Conservation (phyloP, 139 green algal genomes). For the Volvox africanus region DNA sequence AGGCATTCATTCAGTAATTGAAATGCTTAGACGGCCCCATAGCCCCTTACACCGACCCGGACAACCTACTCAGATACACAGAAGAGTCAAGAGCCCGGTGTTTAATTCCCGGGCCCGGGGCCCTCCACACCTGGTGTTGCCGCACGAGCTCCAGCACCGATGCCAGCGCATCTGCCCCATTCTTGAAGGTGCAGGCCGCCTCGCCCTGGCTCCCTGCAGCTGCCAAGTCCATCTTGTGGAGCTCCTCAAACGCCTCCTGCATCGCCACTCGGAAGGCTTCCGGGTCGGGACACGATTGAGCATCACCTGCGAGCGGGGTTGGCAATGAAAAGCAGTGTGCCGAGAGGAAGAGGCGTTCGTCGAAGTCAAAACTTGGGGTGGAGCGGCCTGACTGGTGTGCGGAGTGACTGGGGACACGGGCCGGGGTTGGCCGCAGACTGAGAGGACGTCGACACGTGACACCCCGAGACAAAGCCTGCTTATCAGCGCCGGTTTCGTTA, state of each 20-base stretch:
- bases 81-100: too few relatives aligned
- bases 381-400: too few relatives aligned
- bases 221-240: conserved; percentile 57
- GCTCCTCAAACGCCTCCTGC: conserved; percentile 64
- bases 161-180: conserved; percentile 80
- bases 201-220: not conserved
- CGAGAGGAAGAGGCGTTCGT: not conserved
- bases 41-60: too few relatives aligned
- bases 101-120: not conserved
- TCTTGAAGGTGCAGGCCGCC: conserved; percentile 47
- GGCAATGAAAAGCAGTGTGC: not conserved
- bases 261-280: conserved; percentile 74
- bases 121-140: conserved; percentile 67
- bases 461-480: too few relatives aligned
- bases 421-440: too few relatives aligned
- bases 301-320: conserved; percentile 35
- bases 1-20: too few relatives aligned
- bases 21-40: too few relatives aligned
- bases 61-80: too few relatives aligned
- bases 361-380: too few relatives aligned
- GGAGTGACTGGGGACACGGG: too few relatives aligned
- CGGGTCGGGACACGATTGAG: conserved; percentile 83
- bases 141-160: conserved; percentile 85
- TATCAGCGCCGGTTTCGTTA: too few relatives aligned
- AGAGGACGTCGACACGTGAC: too few relatives aligned